Evolutionary conservation across 1,284 basidiomycete species (phyloP).

Genomic region (Vanrija humicola): DNA sequence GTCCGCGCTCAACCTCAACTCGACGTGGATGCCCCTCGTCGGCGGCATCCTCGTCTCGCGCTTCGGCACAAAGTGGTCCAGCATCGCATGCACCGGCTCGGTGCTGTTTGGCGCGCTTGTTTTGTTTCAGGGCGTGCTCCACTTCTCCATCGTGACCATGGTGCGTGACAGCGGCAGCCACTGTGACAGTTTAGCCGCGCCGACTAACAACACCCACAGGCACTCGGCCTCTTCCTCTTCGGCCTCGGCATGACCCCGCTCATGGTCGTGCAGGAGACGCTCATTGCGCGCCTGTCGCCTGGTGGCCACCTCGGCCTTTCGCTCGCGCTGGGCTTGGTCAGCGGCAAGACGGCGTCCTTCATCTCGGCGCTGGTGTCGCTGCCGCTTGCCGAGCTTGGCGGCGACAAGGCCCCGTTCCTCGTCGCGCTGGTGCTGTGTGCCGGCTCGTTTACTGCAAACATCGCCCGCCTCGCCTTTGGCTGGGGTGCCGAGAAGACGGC

Average conservation of each 20-base stretch:
- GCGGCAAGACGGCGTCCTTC: conserved; percentile 71
- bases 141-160: conserved; percentile 21
- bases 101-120: conserved; percentile 59
- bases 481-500: conserved; percentile 63
- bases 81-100: conserved; percentile 66
- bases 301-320: conserved; percentile 70
- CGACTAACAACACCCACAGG: conserved; percentile 3
- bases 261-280: conserved; percentile 52
- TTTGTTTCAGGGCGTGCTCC: conserved; percentile 22
- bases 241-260: conserved; percentile 73
- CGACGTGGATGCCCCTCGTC: conserved; percentile 73
- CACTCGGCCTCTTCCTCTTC: conserved; percentile 57
- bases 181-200: no score
- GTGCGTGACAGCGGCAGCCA: neutral
- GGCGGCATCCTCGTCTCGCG: conserved; percentile 64
- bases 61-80: conserved; percentile 52
- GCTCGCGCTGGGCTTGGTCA: conserved; percentile 71
- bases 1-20: conserved; percentile 65
- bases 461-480: conserved; percentile 63
- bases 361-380: conserved; percentile 63
- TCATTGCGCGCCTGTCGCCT: conserved; percentile 65
- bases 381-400: conserved; percentile 51
- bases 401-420: conserved; percentile 67
- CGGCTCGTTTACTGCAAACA: conserved; percentile 63
- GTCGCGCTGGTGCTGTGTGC: conserved; percentile 62